These are phyloP conservation scores for Camelina laxa DNA, from an alignment of 345 rosid genomes.

Conservation along the genomic window DNA sequence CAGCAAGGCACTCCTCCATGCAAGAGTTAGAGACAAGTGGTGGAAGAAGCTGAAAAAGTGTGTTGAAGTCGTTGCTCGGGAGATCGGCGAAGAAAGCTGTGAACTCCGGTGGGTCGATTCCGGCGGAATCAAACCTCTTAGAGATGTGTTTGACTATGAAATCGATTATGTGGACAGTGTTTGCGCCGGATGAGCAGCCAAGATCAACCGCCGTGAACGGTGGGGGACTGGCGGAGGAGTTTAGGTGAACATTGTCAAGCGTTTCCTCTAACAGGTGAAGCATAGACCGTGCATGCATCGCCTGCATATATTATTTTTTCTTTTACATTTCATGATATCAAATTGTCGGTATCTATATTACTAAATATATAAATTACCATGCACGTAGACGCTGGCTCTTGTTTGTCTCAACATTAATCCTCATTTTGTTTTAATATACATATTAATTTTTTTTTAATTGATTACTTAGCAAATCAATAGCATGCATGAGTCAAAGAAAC, in stretches of 20 bases:
- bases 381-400: constrained; percentile 24
- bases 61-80: constrained; percentile 94
- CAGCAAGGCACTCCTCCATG: constrained; percentile 86
- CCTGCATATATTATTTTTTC: constrained; percentile 51
- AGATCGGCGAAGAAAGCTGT: constrained; percentile 89
- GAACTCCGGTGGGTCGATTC: constrained; percentile 73
- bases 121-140: constrained; percentile 63
- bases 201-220: constrained; percentile 86
- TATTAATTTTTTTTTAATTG: background rate
- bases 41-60: constrained; percentile 88
- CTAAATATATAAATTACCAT: constrained; percentile 31
- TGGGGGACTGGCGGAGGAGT: constrained; percentile 47
- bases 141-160: constrained; percentile 82
- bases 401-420: constrained; percentile 10
- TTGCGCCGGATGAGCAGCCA: constrained; percentile 88
- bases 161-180: constrained; percentile 69
- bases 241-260: constrained; percentile 70
- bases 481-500: background rate
- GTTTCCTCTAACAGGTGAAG: constrained; percentile 85
- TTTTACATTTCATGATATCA: background rate
- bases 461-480: background rate
- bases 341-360: background rate
- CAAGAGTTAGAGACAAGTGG: constrained; percentile 63
- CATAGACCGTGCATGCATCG: constrained; percentile 85
- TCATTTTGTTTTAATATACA: background rate